Evolutionary conservation across 148 eudicot genomes (phyloP).

Genomic region (Suaeda aralocaspica): DNA sequence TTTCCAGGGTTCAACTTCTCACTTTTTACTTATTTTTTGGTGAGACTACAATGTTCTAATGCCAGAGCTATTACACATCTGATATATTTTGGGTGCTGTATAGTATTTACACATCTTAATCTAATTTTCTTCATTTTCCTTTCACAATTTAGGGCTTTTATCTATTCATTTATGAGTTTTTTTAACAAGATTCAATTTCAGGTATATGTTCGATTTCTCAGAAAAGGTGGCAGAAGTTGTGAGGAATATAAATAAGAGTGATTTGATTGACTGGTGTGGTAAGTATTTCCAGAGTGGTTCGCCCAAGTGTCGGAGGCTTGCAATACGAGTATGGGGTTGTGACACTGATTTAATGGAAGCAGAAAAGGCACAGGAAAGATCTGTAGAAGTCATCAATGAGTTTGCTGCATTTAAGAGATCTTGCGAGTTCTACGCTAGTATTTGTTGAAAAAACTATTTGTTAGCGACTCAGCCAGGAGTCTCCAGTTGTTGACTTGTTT

Average conservation of each 20-base stretch:
- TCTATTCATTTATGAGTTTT: neutral
- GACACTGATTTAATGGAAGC: conserved; percentile 50
- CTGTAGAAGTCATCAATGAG: conserved; percentile 49
- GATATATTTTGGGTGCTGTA: neutral
- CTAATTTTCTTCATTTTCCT: neutral
- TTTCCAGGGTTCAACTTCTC: no score
- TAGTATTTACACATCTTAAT: no score
- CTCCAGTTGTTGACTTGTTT: neutral
- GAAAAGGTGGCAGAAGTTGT: conserved; percentile 71
- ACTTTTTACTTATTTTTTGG: no score
- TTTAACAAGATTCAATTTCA: conserved; percentile 16
- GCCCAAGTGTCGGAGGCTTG: conserved; percentile 74
- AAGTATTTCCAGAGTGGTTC: conserved; percentile 54
- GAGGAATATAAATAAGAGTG: conserved; percentile 45
- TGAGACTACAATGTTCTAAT: neutral
- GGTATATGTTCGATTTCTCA: conserved; percentile 83
- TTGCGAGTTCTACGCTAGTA: conserved; percentile 56
- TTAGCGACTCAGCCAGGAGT: neutral
- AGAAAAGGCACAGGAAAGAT: conserved; percentile 20
- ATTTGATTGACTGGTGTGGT: conserved; percentile 62
- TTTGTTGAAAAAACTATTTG: conserved; percentile 48
- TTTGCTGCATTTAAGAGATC: conserved; percentile 47
- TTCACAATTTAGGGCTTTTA: neutral
- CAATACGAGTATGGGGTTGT: conserved; percentile 87
- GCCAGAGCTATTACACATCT: neutral